Conservation (phyloP, 2,329 filamentous ascomycete genomes). For the Fusarium musae region DNA sequence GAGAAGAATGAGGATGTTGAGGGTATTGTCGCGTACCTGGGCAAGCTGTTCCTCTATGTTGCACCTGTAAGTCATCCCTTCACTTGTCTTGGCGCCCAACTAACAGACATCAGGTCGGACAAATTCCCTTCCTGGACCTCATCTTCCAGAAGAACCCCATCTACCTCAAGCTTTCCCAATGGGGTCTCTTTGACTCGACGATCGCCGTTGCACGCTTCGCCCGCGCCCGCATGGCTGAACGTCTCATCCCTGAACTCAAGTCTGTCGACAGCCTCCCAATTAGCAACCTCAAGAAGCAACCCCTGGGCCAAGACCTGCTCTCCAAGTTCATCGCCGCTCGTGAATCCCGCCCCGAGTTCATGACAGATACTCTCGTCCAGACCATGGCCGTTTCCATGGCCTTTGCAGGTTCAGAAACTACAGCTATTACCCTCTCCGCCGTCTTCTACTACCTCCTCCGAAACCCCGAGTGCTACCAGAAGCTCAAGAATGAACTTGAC, state of each 20-base stretch:
- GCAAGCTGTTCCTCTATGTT: constrained; percentile 74
- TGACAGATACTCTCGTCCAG: constrained; percentile 75
- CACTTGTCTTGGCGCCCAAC: accelerated
- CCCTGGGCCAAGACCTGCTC: constrained; percentile 68
- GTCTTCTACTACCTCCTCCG: constrained; percentile 81
- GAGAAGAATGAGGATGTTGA: constrained; percentile 80
- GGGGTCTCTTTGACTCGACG: constrained; percentile 73
- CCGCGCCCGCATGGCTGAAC: constrained; percentile 72
- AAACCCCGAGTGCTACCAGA: constrained; percentile 64
- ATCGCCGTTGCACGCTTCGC: constrained; percentile 81
- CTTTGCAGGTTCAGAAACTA: constrained; percentile 82
- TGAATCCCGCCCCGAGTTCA: constrained; percentile 74
- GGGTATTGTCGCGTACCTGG: constrained; percentile 75
- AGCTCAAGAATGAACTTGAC: constrained; percentile 72
- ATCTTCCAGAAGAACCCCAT: constrained; percentile 80
- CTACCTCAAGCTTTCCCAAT: constrained; percentile 73
- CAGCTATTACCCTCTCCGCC: constrained; percentile 76
- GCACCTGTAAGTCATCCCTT: constrained; percentile 63
- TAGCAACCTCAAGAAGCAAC: constrained; percentile 49
- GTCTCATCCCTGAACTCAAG: constrained; percentile 60
- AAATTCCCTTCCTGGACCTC: constrained; percentile 77
- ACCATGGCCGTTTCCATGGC: constrained; percentile 79
- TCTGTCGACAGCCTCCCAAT: constrained; percentile 46
- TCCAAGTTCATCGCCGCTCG: constrained; percentile 78
- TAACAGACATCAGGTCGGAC: constrained; percentile 65